Evolutionary conservation across 371 early-diverging fungal genomes (phyloP), one percentile per base, ranked within the genome.

Genomic region (Rhizopus arrhizus): DNA sequence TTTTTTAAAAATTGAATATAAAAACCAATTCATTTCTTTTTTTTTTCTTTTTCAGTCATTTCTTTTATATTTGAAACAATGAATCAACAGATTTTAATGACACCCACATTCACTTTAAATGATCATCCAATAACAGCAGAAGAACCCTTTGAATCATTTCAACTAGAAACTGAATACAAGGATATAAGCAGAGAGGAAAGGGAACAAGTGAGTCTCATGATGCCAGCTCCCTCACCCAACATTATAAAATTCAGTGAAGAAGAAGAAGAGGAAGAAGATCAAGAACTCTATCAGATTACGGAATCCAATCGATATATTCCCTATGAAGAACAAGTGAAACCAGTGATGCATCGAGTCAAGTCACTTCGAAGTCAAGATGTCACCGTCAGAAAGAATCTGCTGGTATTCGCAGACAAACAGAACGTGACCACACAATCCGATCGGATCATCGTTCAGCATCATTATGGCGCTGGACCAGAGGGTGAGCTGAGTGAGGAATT

Each of bases 271-370:
- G 15, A 43, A 0, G 46, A 52, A 3, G 63, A 63, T 36, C 43
- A 32, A 22, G 58, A 57, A 33, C 35, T 63, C 11, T 31, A 43
- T 15, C 52, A 49, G 45, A 50, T 34, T n/a, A 73, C 73, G 7
- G 73, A 73, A 32, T 16, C 33, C 11, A 73, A 73, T 46, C 49
- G 68, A 35, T 32, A 49, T 35, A 64, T 73, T 31, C 62, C 71
- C 11, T 61, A 49, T 28, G 43, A 43, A n/a, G 43, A 15, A 43
- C 43, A 9, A 9, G 13, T 5, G 43, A 33, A n/a, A 15, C 46
- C 32, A 32, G 33, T 29, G n/a, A 8, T 11, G 1, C 5, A 11
- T 13, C 3, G 42, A 3, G 29, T 45, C 22, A 11, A n/a, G 13
- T 43, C 43, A 0, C 40, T 56, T 9, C 32, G 33, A 3, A 48